Conservation (phyloP, 1,139 yeast species). For the Suhomyces taliae region DNA sequence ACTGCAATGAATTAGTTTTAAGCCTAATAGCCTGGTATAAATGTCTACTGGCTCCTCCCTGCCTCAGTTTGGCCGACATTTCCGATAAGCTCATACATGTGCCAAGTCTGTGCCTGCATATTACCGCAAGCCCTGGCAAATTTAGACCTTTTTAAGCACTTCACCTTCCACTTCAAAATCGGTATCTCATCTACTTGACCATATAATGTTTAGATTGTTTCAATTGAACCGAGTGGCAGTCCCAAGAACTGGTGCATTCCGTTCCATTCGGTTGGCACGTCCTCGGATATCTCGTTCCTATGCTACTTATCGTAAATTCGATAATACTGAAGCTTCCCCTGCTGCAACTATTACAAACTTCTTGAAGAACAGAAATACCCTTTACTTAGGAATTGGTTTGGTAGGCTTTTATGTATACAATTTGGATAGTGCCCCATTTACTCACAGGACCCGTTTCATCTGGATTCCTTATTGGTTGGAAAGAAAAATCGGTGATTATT, state of each 20-base stretch:
- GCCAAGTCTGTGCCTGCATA: too few relatives aligned
- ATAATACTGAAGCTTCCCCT: slow-evolving; percentile 7
- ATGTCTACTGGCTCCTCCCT: too few relatives aligned
- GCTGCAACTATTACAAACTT: slow-evolving; percentile 1
- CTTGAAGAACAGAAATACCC: slow-evolving; percentile 12
- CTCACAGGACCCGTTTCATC: slow-evolving; percentile 71
- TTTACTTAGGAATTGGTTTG: slow-evolving; percentile 13
- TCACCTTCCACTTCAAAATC: too few relatives aligned
- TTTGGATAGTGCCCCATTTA: slow-evolving; percentile 79
- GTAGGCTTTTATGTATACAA: slow-evolving; percentile 58
- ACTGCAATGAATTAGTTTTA: too few relatives aligned
- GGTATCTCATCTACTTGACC: too few relatives aligned
- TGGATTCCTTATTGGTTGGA: slow-evolving; percentile 74
- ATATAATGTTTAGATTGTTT: background rate
- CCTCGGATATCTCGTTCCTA: slow-evolving; percentile 2
- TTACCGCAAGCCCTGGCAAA: too few relatives aligned
- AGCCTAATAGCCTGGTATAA: too few relatives aligned
- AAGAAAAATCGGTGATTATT: slow-evolving; percentile 60
- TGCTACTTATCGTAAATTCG: slow-evolving; percentile 15
- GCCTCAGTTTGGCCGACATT: too few relatives aligned
- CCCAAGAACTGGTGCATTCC: background rate
- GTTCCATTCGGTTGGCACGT: background rate
- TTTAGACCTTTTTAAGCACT: too few relatives aligned
- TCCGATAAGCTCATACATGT: too few relatives aligned
- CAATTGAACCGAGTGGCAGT: background rate